A percentile compares a stretch with the other conserved stretches of the same genome.
Evolutionary conservation across 2,329 filamentous ascomycete genomes (phyloP).

Genomic region (Dactylonectria macrodidyma): DNA sequence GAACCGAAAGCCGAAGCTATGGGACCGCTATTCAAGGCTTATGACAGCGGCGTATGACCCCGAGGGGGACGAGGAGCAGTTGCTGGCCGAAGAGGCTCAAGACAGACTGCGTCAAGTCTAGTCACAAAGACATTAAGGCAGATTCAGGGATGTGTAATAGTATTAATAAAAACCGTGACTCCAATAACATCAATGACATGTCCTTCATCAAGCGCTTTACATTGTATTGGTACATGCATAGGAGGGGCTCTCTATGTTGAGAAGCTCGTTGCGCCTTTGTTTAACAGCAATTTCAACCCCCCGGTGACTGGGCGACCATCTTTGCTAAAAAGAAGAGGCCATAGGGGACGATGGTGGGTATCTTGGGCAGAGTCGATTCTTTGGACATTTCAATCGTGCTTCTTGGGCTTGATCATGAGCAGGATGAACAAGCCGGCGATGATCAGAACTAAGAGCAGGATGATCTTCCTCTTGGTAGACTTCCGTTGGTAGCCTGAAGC

Average conservation of each 20-base stretch:
- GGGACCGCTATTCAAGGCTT: conserved; percentile 49
- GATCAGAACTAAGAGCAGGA: conserved; percentile 87
- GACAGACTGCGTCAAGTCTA: background rate
- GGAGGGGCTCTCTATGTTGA: conserved; percentile 16
- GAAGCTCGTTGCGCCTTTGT: conserved; percentile 6
- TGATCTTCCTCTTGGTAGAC: conserved; percentile 92
- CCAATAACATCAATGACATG: conserved; percentile 45
- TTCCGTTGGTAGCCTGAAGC: conserved; percentile 91
- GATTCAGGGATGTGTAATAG: conserved; percentile 39
- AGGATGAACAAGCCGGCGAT: conserved; percentile 91
- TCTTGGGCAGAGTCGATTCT: conserved; percentile 32
- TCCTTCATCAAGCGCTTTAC: conserved; percentile 47
- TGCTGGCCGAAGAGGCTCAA: background rate
- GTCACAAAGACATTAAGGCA: background rate
- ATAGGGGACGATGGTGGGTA: conserved; percentile 30
- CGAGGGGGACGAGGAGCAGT: conserved; percentile 21
- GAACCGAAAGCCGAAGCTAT: conserved; percentile 49
- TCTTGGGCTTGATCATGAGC: conserved; percentile 84
- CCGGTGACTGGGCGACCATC: background rate
- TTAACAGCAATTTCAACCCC: conserved; percentile 16
- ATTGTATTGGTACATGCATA: conserved; percentile 50
- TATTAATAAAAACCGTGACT: conserved; percentile 47
- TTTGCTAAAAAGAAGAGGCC: conserved; percentile 7
- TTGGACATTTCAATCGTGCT: conserved; percentile 47
- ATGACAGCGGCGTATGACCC: conserved; percentile 48